A percentile compares a stretch with the other conserved stretches of the same genome.
phyloP scores from a whole-genome alignment of 2,329 filamentous ascomycete genomes.

The Phoma sp. region DNA sequence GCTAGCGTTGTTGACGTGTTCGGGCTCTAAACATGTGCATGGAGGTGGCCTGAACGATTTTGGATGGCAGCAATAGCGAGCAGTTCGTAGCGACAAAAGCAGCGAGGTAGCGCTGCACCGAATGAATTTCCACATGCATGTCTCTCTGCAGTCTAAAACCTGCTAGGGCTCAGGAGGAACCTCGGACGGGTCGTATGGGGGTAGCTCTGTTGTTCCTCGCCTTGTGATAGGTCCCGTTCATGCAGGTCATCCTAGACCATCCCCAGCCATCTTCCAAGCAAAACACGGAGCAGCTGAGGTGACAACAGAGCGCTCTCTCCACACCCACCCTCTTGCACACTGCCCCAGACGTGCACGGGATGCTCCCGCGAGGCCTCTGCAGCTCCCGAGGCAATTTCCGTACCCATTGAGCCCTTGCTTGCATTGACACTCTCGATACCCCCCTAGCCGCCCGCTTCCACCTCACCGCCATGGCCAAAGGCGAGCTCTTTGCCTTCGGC shows the following conservation, averaged over 20 bases:
- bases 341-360: slow-evolving; percentile 37
- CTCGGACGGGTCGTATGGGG: slow-evolving; percentile 28
- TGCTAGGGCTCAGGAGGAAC: slow-evolving; percentile 14
- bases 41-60: not conserved
- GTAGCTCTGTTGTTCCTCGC: slow-evolving; percentile 16
- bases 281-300: slow-evolving; percentile 17
- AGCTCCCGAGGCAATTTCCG: slow-evolving; percentile 32
- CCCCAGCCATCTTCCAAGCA: slow-evolving; percentile 19
- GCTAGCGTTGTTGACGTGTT: slow-evolving; percentile 13
- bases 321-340: slow-evolving; percentile 31
- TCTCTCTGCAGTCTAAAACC: not conserved
- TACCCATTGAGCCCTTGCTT: slow-evolving; percentile 28
- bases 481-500: slow-evolving; percentile 41
- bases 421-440: not conserved
- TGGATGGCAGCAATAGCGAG: not conserved
- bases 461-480: slow-evolving; percentile 39
- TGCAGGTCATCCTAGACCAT: slow-evolving; percentile 11
- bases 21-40: not conserved
- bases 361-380: slow-evolving; percentile 39
- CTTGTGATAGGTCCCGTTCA: slow-evolving; percentile 14
- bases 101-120: not conserved
- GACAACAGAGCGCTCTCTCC: slow-evolving; percentile 20
- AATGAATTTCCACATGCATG: slow-evolving; percentile 13
- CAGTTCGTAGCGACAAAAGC: not conserved
- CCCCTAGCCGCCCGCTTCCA: not conserved